Percentiles rank a stretch among this genome's conserved stretches.
These are phyloP conservation scores for grape (Vitis vinifera) DNA, from an alignment of 164 flowering plant genomes.

Conservation along the genomic window DNA sequence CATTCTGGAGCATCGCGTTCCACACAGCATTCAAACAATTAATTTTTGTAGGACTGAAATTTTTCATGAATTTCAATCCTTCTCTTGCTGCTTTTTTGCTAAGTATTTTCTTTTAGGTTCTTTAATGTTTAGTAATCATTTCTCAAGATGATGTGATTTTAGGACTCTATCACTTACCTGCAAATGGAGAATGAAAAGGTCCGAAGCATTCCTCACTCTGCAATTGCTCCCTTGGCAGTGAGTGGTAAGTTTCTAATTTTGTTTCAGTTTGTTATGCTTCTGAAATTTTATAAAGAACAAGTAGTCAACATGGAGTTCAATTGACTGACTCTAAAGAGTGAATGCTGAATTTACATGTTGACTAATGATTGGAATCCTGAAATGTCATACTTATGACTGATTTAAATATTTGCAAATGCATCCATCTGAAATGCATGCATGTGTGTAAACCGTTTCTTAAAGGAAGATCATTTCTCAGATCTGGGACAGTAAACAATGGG, in stretches of 20 bases:
- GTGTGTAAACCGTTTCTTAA: too few species aligned
- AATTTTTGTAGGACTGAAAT: not conserved
- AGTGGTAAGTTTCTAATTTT: slow-evolving; percentile 58
- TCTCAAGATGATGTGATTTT: slow-evolving; percentile 11
- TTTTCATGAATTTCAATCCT: not conserved
- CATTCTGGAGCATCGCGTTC: too few species aligned
- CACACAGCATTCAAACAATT: too few species aligned
- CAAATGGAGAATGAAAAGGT: slow-evolving; percentile 64
- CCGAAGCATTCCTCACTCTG: slow-evolving; percentile 72
- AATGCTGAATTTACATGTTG: not conserved
- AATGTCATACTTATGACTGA: not conserved
- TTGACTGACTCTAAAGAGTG: too few species aligned
- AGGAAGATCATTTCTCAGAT: too few species aligned
- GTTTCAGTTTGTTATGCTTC: not conserved
- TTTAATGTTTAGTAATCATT: not conserved
- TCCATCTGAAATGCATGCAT: too few species aligned
- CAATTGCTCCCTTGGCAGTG: slow-evolving; percentile 78
- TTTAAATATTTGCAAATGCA: not conserved
- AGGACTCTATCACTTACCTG: slow-evolving; percentile 62
- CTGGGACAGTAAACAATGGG: too few species aligned
- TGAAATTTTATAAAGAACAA: not conserved
- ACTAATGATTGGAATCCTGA: not conserved
- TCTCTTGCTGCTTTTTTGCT: not conserved
- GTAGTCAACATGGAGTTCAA: too few species aligned
- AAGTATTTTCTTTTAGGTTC: not conserved